Conservation (phyloP, 208 protist genomes). For the Trypanosoma melophagium region DNA sequence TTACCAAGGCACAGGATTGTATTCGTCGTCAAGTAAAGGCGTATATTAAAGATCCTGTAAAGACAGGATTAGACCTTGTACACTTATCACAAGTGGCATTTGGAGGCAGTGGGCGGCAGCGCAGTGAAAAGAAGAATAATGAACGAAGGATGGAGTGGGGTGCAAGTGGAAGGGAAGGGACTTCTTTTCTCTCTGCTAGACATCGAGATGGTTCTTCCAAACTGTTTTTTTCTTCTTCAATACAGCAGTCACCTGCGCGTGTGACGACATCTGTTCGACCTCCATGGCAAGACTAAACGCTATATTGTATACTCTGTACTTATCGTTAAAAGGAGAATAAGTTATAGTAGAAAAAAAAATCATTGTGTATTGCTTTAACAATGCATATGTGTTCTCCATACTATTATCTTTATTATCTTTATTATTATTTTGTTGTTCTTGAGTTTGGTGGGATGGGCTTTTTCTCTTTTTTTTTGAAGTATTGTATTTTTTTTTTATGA, state of each 20-base stretch:
- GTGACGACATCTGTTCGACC: background rate
- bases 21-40: slow-evolving; percentile 32
- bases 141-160: slow-evolving; percentile 3
- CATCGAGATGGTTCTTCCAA: background rate
- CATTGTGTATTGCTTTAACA: slow-evolving; percentile 13
- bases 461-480: too few relatives aligned
- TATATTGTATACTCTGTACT: background rate
- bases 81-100: slow-evolving; percentile 13
- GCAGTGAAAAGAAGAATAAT: background rate
- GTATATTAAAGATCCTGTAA: slow-evolving; percentile 27
- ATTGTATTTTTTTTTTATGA: slow-evolving; percentile 12
- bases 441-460: too few relatives aligned
- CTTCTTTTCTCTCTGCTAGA: slow-evolving; percentile 5
- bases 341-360: background rate
- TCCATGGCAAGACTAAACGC: background rate
- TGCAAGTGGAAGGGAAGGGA: slow-evolving; percentile 16
- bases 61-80: slow-evolving; percentile 34
- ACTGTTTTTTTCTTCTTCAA: background rate
- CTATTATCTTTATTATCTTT: too few relatives aligned
- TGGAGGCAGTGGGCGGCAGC: background rate
- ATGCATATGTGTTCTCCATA: too few relatives aligned
- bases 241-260: background rate
- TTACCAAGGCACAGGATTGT: slow-evolving; percentile 30
- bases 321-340: slow-evolving; percentile 6
- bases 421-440: too few relatives aligned